Evolutionary conservation across 2,329 filamentous ascomycete genomes (phyloP), one percentile per base, ranked within the genome.

Genomic region (Aspergillus quadricinctus): DNA sequence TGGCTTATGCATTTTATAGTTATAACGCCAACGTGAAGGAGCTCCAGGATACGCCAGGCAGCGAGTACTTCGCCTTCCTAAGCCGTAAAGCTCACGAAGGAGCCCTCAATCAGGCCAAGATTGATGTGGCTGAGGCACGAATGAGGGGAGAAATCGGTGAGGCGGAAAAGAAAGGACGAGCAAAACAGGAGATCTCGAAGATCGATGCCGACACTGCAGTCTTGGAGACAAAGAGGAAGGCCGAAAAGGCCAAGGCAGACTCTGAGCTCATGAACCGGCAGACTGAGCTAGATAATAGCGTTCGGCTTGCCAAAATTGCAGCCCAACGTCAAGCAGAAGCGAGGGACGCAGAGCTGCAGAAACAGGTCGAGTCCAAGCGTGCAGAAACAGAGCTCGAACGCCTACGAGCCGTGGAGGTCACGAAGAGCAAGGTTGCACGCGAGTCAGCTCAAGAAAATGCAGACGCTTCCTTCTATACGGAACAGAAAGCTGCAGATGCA

Each of bases 151-250:
- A 77, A 56, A 75, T 77, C 29, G 75, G 75, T 56, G 90, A 94
- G 72, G 86, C 90, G 25, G 81, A 91, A 70, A 88, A 89, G 66
- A 84, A 86, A 67, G 90, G 90, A 61, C 83, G 89, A 66, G 88
- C 92, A 60, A 91, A 94, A 70, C 89, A 92, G 54, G 88, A 92
- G 68, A 89, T 95, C 45, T 89, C 90, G 64, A 93, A 92, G 78
- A 95, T 95, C 75, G 85, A 92, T 72, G 90, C 90, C 62, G 86
- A 90, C 65, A 95, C 90, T 1, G 89, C 90, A 1, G 89, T 94
- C 1, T 83, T 90, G 58, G 91, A 93, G 77, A 94, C 90, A 0
- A 86, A 93, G 69, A 86, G 90, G 50, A 91, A 93, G 69, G 87
- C 88, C 48, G 89, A 94, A 75, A 90, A 90, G 59, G 88, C 89